Evolutionary conservation across 495 filamentous ascomycete species (phyloP), one percentile per base, ranked within the genome.

Genomic region (Hypomontagnella monticulosa): DNA sequence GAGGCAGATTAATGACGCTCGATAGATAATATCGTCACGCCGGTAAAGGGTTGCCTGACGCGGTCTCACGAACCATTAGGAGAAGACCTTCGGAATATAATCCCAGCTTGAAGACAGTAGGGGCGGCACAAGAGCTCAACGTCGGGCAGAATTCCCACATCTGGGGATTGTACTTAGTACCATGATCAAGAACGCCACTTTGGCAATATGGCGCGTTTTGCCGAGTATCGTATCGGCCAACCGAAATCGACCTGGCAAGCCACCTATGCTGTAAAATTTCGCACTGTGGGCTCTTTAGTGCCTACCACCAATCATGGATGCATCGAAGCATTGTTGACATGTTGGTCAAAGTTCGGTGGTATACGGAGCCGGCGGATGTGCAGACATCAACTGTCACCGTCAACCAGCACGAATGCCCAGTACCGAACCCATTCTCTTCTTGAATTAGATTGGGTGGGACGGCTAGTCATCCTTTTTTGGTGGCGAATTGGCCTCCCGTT

Each of bases 401-500:
- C 38, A 44, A 40, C 32, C 7, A 20, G 12, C 49, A 50, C 16
- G 44, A 14, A 42, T 53, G 41, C 34, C 40, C 16, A 20, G 27
- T 16, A 37, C 14, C 10, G 23, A 37, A 18, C 11, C 47, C 36
- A 18, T 56, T 51, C 57, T 47, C 53, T 48, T 41, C n/a, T 30
- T 3, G 20, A 50, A 12, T 53, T 19, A 37, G 27, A 55, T 33
- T 34, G 30, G 18, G 44, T 18, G 6, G 42, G 41, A 43, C 36
- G 46, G 18, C 19, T 59, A 70, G 5, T 55, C 40, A 34, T 44
- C 54, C 34, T 63, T 61, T 9, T 62, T 58, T 7, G 33, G 27
- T 27, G 61, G 33, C 4, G 40, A 12, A 16, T 59, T 51, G 34
- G 41, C 18, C 40, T 63, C 46, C 12, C 61, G 18, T 34, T 60